Evolutionary conservation across 768 basidiomycete genomes (phyloP).

Genomic region (Amanita exitialis): DNA sequence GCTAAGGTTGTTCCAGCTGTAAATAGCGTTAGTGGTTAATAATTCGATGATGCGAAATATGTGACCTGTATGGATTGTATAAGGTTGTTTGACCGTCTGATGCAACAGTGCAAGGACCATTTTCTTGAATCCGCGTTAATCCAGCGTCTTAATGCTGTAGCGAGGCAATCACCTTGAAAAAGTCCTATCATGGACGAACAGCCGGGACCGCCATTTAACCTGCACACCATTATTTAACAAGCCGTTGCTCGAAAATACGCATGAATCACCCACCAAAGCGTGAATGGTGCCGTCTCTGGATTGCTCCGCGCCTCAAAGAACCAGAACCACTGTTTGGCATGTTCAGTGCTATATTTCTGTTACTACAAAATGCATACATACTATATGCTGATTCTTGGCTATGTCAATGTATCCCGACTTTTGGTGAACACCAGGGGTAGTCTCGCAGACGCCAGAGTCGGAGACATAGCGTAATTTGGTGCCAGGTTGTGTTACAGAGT

Average conservation of each 20-base stretch:
- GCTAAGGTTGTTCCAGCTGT: constrained; percentile 59
- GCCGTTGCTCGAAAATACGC: too few species aligned
- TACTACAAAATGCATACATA: constrained; percentile 11
- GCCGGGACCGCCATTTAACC: constrained; percentile 53
- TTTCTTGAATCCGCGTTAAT: constrained; percentile 26
- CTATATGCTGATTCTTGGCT: constrained; percentile 49
- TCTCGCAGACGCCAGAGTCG: constrained; percentile 58
- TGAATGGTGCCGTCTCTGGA: constrained; percentile 56
- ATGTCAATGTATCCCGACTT: constrained; percentile 56
- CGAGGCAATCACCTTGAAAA: constrained; percentile 26
- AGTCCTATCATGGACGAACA: constrained; percentile 58
- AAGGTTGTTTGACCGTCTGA: constrained; percentile 39
- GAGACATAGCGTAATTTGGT: constrained; percentile 36
- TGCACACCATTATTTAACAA: constrained; percentile 10
- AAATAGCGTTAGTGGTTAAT: not conserved
- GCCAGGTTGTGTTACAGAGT: constrained; percentile 14
- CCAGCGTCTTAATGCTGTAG: not conserved
- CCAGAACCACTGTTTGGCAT: constrained; percentile 54
- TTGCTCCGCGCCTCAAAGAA: constrained; percentile 56
- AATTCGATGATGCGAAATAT: not conserved
- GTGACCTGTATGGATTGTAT: constrained; percentile 54
- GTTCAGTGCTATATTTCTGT: not conserved
- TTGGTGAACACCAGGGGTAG: constrained; percentile 48
- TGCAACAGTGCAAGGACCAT: constrained; percentile 56
- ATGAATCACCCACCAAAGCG: constrained; percentile 37